These are phyloP conservation scores for Artomyces pyxidatus DNA, from an alignment of 768 basidiomycete genomes.

Conservation along the genomic window DNA sequence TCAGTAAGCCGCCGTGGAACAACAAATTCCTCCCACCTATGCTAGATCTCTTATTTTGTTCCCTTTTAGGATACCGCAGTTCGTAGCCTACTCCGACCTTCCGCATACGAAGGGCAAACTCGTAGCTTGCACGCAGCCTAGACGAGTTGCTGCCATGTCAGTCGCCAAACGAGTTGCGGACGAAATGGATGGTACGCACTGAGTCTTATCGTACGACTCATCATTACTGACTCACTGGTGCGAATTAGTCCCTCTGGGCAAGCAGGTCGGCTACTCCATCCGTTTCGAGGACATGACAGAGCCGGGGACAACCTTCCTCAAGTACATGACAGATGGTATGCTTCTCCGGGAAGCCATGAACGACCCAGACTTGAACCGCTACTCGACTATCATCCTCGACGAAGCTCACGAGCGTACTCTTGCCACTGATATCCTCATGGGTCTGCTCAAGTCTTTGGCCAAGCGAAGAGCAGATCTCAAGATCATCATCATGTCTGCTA, in stretches of 20 bases:
- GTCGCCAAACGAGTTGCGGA: constrained; percentile 98
- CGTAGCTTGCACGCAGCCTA: constrained; percentile 94
- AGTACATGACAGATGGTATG: constrained; percentile 99
- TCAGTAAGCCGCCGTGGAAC: constrained; percentile 47
- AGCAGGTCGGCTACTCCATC: constrained; percentile 95
- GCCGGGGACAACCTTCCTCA: constrained; percentile 85
- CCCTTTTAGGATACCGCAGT: constrained; percentile 82
- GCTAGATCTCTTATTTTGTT: not conserved
- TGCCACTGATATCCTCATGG: constrained; percentile 98
- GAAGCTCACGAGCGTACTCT: constrained; percentile 98
- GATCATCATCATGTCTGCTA: constrained; percentile 98
- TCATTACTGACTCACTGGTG: too few species aligned
- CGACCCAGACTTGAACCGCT: constrained; percentile 79
- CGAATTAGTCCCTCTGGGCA: constrained; percentile 73
- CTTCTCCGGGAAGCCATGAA: constrained; percentile 97
- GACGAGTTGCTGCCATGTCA: constrained; percentile 95
- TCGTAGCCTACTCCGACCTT: constrained; percentile 88
- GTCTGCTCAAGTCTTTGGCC: constrained; percentile 80
- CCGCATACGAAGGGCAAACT: constrained; percentile 86
- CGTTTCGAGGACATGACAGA: constrained; percentile 98
- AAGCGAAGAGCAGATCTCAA: constrained; percentile 82
- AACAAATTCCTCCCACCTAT: not conserved
- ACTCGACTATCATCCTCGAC: constrained; percentile 97
- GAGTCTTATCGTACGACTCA: constrained; percentile 4
- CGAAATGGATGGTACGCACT: constrained; percentile 88